Evolutionary conservation across 1,284 basidiomycete species (phyloP), one percentile per base, ranked within the genome.

Genomic region (Singerocomus inundabilis): DNA sequence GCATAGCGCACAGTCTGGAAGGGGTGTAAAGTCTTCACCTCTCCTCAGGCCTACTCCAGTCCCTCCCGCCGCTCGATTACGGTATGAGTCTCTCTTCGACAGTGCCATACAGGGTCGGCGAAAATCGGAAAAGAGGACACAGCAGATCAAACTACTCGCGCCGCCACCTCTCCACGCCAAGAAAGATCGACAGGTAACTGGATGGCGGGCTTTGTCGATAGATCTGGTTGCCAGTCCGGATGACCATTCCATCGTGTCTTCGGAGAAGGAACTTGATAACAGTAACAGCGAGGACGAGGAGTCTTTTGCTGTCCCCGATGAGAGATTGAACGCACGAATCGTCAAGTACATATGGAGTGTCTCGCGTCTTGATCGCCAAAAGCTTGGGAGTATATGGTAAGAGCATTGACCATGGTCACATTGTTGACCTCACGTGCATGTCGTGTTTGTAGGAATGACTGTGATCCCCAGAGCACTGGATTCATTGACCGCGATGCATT

Each of bases 141-240:
- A 29, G 29, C 73, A 69, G 45, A 64, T 63, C 13, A 57, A 67
- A n/a, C 50, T 72, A 34, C 53, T 73, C 3, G 51, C 63, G 4
- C 62, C 66, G n/a, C 70, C 71, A 15, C 72, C 75, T 3, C 59
- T 64, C 5, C 69, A 70, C 28, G 60, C 68, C n/a, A 73, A 73
- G 49, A 77, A 77, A 46, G 61, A 65, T 13, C 67, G 84, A 48
- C 76, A 82, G 49, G 81, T 82, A 2, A 80, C 78, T 3, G 88
- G 88, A 3, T 91, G 88, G 88, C 73, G 88, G 42, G 88, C 85
- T 4, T 62, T 89, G 28, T 88, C 85, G 1, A 81, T 90, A 24
- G 88, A 90, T 65, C 66, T 88, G 46, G 80, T 83, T 49, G 78
- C 78, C 3, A 77, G 72, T 39, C 74, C 72, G 18, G 74, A 75